Percentiles rank a stretch among this genome's conserved stretches.
Conservation (phyloP, 768 basidiomycete genomes). For the Cyathus striatus region DNA sequence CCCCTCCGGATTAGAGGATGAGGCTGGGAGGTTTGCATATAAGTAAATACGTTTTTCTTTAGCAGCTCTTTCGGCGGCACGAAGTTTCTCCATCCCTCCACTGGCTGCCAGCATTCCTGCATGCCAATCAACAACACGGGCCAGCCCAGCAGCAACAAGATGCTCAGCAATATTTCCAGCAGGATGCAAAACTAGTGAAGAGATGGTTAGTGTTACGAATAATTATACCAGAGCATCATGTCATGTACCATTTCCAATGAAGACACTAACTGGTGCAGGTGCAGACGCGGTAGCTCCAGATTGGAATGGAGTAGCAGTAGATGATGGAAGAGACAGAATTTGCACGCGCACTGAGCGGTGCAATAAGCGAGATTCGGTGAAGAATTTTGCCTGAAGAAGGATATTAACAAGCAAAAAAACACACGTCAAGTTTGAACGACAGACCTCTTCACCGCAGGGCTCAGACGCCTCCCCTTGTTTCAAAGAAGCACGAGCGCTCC, state of each 20-base stretch:
- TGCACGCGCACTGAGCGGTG: constrained; percentile 75
- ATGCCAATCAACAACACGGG: constrained; percentile 95
- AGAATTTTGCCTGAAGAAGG: constrained; percentile 74
- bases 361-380: constrained; percentile 83
- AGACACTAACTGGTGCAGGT: constrained; percentile 71
- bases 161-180: constrained; percentile 93
- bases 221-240: too few relatives aligned
- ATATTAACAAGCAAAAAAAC: constrained; percentile 11
- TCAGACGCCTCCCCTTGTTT: constrained; percentile 78
- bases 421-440: constrained; percentile 10
- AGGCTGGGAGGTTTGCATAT: constrained; percentile 51
- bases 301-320: constrained; percentile 79
- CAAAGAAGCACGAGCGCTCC: constrained; percentile 63
- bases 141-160: constrained; percentile 78
- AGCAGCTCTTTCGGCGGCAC: constrained; percentile 76
- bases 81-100: constrained; percentile 85
- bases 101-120: constrained; percentile 85
- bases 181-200: constrained; percentile 69
- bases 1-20: constrained; percentile 41
- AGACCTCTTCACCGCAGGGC: constrained; percentile 85
- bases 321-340: constrained; percentile 75
- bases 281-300: constrained; percentile 42
- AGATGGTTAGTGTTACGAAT: too few relatives aligned
- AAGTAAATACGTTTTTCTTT: constrained; percentile 71
- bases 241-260: constrained; percentile 74